Base-by-base conservation (phyloP, 2,329 filamentous ascomycete genomes). In the Colletotrichum ledebouriae region DNA sequence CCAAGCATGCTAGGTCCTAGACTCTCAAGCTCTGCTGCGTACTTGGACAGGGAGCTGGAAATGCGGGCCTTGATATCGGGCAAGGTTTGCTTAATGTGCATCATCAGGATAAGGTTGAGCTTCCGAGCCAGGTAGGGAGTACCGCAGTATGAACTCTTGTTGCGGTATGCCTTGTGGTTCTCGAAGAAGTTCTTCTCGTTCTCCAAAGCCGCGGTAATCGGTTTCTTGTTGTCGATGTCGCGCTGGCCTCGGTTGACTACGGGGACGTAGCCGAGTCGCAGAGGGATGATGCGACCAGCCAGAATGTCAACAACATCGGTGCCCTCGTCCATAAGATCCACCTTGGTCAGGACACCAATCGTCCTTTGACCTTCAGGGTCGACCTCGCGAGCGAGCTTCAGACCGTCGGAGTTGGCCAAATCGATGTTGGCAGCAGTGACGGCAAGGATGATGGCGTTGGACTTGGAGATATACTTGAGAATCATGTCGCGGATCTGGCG, bases 11-110 rank as follows among this genome's bases (percentile, higher is more conserved):
- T 98, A 71, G 97, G 95, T 22, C 97, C 96, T 12, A 99, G 86
- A 70, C 90, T 89, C 64, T 89, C 84, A 22, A 99, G 87, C 80
- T 99, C 96, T 47, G 89, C 82, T 4, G 88, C 85, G 81, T 99
- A 99, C 79, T 99, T 99, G 78, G 94, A 91, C 69, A 99, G 85
- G 13, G 95, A 98, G 73, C 93, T 92, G n/a, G 92, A 89, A 74
- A 99, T 99, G 71, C 97, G 92, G 13, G 93, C 94, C 84, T 99
- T 99, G 85, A 99, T 99, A 78, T 99, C 96, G 46, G 96, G 96
- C 13, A 99, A 88, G 1, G 96, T 99, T 84, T 99, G 95, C 83
- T 99, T 99, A 85, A 99, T 99, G 85, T 99, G 96, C 96, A 99
- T 99, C 95, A 99, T 98, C 74, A 99, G 87, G 77, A 99, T 98